These are phyloP conservation scores for Amanita subjunquillea DNA, from an alignment of 768 basidiomycete genomes.

Conservation along the genomic window DNA sequence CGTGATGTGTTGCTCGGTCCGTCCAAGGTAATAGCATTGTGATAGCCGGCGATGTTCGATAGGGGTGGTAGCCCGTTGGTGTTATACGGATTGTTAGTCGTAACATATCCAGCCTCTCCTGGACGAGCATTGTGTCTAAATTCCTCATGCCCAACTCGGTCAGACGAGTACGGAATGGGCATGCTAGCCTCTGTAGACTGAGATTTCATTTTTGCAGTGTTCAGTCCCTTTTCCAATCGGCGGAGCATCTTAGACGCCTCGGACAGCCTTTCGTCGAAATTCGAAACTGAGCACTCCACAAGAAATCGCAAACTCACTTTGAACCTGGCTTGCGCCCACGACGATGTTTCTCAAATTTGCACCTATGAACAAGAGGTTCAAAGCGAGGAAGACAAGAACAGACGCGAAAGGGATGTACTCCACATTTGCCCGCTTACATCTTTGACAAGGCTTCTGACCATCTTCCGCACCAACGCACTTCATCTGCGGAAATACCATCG, in stretches of 20 bases:
- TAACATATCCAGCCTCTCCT: conserved; percentile 21
- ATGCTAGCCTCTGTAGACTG: conserved; percentile 26
- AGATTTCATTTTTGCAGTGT: conserved; percentile 67
- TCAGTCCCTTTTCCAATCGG: conserved; percentile 75
- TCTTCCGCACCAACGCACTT: conserved; percentile 88
- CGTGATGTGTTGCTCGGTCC: conserved; percentile 26
- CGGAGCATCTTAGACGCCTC: conserved; percentile 88
- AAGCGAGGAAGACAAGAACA: conserved; percentile 9
- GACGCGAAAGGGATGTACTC: conserved; percentile 36
- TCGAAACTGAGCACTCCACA: conserved; percentile 6
- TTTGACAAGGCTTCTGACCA: conserved; percentile 70
- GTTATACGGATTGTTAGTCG: conserved; percentile 27
- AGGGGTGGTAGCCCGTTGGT: conserved; percentile 40
- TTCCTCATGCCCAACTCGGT: conserved; percentile 21
- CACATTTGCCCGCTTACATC: conserved; percentile 71
- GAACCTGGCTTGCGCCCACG: conserved; percentile 84
- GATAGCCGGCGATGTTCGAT: conserved; percentile 26
- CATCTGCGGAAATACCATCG: conserved; percentile 43
- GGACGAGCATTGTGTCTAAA: conserved; percentile 18
- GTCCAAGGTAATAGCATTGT: conserved; percentile 22
- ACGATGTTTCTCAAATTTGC: conserved; percentile 83
- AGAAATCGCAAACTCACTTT: conserved; percentile 42
- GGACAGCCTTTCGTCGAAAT: conserved; percentile 44
- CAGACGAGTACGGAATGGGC: conserved; percentile 23
- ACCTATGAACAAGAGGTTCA: conserved; percentile 30